Percentiles rank a stretch among this genome's conserved stretches.
Evolutionary conservation across 2,329 filamentous ascomycete species (phyloP).

Genomic region (Botrytis elliptica): DNA sequence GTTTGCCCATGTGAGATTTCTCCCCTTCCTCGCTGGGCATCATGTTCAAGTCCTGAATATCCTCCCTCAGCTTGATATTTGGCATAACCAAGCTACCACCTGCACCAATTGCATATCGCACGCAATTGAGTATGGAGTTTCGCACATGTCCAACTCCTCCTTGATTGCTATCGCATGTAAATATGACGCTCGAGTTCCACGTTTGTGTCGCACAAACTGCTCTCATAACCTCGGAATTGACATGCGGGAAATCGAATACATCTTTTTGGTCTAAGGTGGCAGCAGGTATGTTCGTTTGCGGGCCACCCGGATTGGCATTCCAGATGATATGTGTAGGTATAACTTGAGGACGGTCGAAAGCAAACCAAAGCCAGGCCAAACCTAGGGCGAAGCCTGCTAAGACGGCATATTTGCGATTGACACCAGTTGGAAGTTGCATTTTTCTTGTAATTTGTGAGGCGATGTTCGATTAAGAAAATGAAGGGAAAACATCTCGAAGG

Average conservation of each 20-base stretch:
- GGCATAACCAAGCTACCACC: slow-evolving; percentile 43
- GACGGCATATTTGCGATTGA: slow-evolving; percentile 29
- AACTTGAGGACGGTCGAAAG: slow-evolving; percentile 26
- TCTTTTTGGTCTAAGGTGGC: slow-evolving; percentile 23
- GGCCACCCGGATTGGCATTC: slow-evolving; percentile 14
- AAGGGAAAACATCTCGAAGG: slow-evolving; percentile 1
- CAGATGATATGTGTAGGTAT: slow-evolving; percentile 24
- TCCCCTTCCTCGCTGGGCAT: slow-evolving; percentile 15
- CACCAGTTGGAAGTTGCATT: slow-evolving; percentile 15
- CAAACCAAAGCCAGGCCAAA: slow-evolving; percentile 31
- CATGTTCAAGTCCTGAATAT: slow-evolving; percentile 31
- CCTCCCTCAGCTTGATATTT: slow-evolving; percentile 41
- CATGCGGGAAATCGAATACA: slow-evolving; percentile 41
- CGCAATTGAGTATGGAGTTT: slow-evolving; percentile 45
- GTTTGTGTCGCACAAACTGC: slow-evolving; percentile 38
- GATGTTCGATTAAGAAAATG: not conserved
- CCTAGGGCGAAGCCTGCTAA: slow-evolving; percentile 25
- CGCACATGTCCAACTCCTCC: slow-evolving; percentile 45
- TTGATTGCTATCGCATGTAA: slow-evolving; percentile 44
- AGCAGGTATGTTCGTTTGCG: not conserved
- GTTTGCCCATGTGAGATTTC: slow-evolving; percentile 24
- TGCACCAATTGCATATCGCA: slow-evolving; percentile 43
- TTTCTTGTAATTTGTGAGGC: not conserved
- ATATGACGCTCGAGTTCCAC: slow-evolving; percentile 42
- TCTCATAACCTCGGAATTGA: slow-evolving; percentile 41